phyloP scores from a whole-genome alignment of 1,284 basidiomycete species.

The Pisolithus thermaeus region DNA sequence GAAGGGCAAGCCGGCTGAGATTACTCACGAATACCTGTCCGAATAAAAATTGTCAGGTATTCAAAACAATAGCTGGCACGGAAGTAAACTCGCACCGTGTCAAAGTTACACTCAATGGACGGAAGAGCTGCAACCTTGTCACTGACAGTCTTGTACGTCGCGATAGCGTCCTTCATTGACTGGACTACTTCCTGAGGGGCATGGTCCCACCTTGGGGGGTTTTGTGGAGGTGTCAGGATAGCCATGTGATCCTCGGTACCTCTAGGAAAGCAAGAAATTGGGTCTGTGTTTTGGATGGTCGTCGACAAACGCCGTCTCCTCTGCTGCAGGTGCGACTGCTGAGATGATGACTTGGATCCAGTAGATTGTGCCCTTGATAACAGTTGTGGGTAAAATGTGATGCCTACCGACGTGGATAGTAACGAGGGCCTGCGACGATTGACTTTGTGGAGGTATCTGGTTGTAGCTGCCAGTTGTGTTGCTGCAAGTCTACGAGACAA shows the following conservation, averaged over 20 bases:
- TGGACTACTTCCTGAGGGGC: constrained; percentile 53
- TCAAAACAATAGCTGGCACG: neutral
- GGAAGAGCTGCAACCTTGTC: constrained; percentile 62
- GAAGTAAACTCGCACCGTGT: constrained; percentile 39
- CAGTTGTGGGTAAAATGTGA: too few relatives aligned
- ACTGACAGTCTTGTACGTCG: constrained; percentile 46
- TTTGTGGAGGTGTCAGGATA: constrained; percentile 57
- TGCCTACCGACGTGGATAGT: too few relatives aligned
- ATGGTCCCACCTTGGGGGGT: constrained; percentile 65
- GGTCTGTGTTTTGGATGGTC: constrained; percentile 6
- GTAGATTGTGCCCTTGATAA: too few relatives aligned
- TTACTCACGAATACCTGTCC: constrained; percentile 62
- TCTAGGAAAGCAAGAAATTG: constrained; percentile 5
- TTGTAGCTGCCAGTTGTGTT: too few relatives aligned
- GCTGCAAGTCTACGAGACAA: too few relatives aligned
- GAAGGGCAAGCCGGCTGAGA: neutral
- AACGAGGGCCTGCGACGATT: too few relatives aligned
- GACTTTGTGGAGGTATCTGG: too few relatives aligned
- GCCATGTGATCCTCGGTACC: constrained; percentile 18
- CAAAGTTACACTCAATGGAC: constrained; percentile 50
- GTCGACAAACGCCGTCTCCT: constrained; percentile 14
- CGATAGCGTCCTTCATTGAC: constrained; percentile 57
- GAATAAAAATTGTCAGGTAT: neutral
- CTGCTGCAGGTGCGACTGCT: neutral
- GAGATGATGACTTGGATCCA: too few relatives aligned